Base-by-base conservation (phyloP, 129 eudicot species). In the Flaveria ramosissima region DNA sequence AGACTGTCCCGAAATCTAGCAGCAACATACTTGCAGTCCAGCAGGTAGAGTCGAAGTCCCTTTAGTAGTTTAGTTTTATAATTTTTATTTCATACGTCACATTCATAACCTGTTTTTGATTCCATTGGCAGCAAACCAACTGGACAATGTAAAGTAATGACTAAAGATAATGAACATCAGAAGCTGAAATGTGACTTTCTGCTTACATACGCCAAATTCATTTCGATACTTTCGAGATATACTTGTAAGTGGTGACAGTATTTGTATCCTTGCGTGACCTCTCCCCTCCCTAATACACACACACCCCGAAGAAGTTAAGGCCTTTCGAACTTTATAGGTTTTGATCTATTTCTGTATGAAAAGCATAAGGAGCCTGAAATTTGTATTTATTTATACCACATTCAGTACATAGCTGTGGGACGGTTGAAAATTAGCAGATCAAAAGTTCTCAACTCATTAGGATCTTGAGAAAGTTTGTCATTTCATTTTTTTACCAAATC, bases 331-430 rank as follows among this genome's bases (percentile, higher is more conserved):
- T 61, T 19, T 17, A 76, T 70, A 69, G 82, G 51, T 69, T 77
- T 77, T 69, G 75, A 78, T 55, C 57, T 64, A 77, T 68, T 68
- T 52, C 45, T 77, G 50, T 68, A 53, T 66, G 42, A 43, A 66
- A 80, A 80, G 52, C 73, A 80, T 65, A 80, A 73, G 68, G 52
- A 53, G 73, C 69, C 47, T 53, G 62, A 73, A 73, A 13, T 52
- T 64, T 78, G 82, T 78, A 48, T 48, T 46, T 21, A 60, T 78
- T 59, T 62, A 73, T 66, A 72, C 68, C 47, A 69, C 68, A 75
- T 61, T 47, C 47, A 30, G 83, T 80, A 80, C 78, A 80, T 80
- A 78, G 62, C 24, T 77, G 59, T 48, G 50, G 63, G 55, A 76
- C 4, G 67, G 74, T 68, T 78, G 41, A 41, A 55, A 77, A 11